A percentile compares a stretch with the other conserved stretches of the same genome.
Conservation (phyloP, 2,329 filamentous ascomycete species). For the Microcyclospora pomicola region DNA sequence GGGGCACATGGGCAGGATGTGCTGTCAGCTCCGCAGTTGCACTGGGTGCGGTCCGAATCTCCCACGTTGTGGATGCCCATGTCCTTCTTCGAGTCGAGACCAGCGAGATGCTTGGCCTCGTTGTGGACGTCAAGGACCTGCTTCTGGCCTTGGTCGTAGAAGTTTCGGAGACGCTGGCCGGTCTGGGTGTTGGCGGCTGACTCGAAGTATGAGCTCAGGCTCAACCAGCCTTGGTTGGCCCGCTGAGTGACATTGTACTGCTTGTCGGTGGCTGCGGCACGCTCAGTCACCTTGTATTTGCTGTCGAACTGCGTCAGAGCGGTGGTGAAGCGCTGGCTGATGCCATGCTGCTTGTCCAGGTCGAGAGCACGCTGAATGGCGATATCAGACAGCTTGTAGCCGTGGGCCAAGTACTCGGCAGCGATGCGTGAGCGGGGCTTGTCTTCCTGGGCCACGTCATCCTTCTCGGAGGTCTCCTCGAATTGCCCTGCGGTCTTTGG, state of each 20-base stretch:
- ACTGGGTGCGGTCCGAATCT: slow-evolving; percentile 28
- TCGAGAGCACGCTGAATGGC: slow-evolving; percentile 74
- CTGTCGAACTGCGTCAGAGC: slow-evolving; percentile 65
- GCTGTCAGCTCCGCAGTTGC: slow-evolving; percentile 31
- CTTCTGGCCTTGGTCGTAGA: slow-evolving; percentile 73
- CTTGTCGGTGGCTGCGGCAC: slow-evolving; percentile 68
- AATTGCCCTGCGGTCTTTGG: slow-evolving; percentile 44
- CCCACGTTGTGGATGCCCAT: slow-evolving; percentile 35
- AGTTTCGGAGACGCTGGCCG: slow-evolving; percentile 72
- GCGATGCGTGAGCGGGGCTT: slow-evolving; percentile 89
- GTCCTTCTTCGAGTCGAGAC: slow-evolving; percentile 59
- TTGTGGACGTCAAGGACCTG: slow-evolving; percentile 89
- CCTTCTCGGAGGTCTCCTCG: slow-evolving; percentile 37
- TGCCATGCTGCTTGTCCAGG: slow-evolving; percentile 79
- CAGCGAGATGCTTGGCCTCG: slow-evolving; percentile 76
- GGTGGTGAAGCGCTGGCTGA: slow-evolving; percentile 64
- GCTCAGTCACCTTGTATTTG: slow-evolving; percentile 79
- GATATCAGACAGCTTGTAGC: slow-evolving; percentile 67
- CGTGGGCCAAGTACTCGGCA: slow-evolving; percentile 91
- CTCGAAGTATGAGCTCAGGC: slow-evolving; percentile 81
- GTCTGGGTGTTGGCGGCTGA: slow-evolving; percentile 79
- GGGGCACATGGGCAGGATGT: slow-evolving; percentile 32
- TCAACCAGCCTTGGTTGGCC: slow-evolving; percentile 52
- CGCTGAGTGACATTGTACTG: slow-evolving; percentile 69
- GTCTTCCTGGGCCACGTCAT: slow-evolving; percentile 83